Evolutionary conservation across 2,329 filamentous ascomycete genomes (phyloP).

Genomic region (Xylaria sp.): DNA sequence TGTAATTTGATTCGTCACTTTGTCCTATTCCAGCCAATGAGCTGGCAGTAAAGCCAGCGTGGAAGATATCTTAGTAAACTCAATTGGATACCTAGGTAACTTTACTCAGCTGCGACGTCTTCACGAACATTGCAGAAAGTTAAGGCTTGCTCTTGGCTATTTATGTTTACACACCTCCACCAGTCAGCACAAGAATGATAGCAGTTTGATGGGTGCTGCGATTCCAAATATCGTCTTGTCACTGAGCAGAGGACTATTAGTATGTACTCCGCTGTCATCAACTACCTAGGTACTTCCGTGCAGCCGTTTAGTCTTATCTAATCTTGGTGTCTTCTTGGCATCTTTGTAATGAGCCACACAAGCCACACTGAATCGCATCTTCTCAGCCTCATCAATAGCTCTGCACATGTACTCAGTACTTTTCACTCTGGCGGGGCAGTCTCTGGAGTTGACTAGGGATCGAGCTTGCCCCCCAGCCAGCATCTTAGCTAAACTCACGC

Average conservation of each 20-base stretch:
- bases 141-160: constrained; percentile 14
- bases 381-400: constrained; percentile 14
- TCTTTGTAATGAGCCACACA: constrained; percentile 12
- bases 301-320: constrained; percentile 6
- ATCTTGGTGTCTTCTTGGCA: not conserved
- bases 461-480: constrained; percentile 30
- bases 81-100: not conserved
- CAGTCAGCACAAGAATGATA: constrained; percentile 19
- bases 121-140: constrained; percentile 24
- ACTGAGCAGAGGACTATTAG: no score
- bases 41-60: constrained; percentile 1
- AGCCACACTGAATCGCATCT: constrained; percentile 2
- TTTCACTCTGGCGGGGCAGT: not conserved
- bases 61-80: constrained; percentile 22
- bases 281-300: not conserved
- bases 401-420: not conserved
- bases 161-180: constrained; percentile 17
- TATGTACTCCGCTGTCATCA: not conserved
- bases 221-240: constrained; percentile 23
- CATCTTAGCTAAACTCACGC: not conserved
- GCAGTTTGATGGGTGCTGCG: not conserved
- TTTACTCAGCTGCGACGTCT: constrained; percentile 28
- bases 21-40: constrained; percentile 11
- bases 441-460: constrained; percentile 25
- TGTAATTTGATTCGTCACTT: constrained; percentile 16